Evolutionary conservation across 257 asterid genomes (phyloP).

Genomic region (Nicotiana obtusifolia): DNA sequence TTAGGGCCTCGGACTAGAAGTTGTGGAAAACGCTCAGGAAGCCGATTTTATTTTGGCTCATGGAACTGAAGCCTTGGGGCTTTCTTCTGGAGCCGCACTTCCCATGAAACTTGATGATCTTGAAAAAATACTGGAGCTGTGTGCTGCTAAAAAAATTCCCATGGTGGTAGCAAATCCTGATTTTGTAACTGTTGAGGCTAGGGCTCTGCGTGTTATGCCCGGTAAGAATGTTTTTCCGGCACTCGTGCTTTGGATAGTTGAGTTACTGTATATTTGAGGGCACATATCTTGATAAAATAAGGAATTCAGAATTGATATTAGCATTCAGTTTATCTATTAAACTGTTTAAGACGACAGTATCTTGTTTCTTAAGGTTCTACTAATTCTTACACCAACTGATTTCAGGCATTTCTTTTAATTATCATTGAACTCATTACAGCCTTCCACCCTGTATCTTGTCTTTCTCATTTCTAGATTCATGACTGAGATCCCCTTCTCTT

Average conservation of each 20-base stretch:
- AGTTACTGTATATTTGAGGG: background rate
- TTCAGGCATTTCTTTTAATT: background rate
- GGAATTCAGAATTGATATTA: background rate
- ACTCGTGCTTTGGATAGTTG: background rate
- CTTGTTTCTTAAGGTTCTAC: background rate
- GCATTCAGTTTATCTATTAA: background rate
- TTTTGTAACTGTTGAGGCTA: constrained; percentile 91
- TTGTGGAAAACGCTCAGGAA: constrained; percentile 64
- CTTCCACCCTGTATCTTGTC: background rate
- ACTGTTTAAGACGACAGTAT: background rate
- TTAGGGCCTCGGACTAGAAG: constrained; percentile 82
- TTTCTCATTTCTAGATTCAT: background rate
- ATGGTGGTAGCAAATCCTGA: constrained; percentile 99
- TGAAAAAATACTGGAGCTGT: constrained; percentile 62
- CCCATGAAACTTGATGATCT: constrained; percentile 69
- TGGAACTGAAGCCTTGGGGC: constrained; percentile 96
- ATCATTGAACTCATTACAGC: background rate
- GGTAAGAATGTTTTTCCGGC: constrained; percentile 32
- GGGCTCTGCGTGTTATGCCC: constrained; percentile 90
- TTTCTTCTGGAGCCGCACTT: constrained; percentile 62
- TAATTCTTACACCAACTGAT: background rate
- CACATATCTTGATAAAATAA: background rate
- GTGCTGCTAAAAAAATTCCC: constrained; percentile 75
- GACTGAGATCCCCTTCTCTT: constrained; percentile 5
- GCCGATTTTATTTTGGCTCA: constrained; percentile 90